Evolutionary conservation across 2,329 filamentous ascomycete genomes (phyloP).

Genomic region (Colletotrichum trifolii): DNA sequence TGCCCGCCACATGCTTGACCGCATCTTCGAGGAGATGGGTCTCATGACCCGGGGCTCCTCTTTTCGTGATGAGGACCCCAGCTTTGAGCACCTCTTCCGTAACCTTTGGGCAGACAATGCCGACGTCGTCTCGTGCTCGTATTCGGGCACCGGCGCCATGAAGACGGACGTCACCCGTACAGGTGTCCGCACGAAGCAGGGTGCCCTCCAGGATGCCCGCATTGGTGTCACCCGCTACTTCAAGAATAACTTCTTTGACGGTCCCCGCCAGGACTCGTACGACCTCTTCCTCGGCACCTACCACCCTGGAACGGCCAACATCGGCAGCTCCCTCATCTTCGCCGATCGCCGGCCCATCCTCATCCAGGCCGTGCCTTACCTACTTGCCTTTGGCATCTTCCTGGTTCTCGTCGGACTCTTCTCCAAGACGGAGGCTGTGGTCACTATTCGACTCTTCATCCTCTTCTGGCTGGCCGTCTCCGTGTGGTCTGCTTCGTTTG

Average conservation of each 20-base stretch:
- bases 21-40: conserved; percentile 87
- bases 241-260: conserved; percentile 94
- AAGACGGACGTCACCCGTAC: conserved; percentile 99
- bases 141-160: conserved; percentile 95
- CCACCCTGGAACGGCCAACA: conserved; percentile 76
- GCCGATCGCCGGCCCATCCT: conserved; percentile 85
- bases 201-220: conserved; percentile 85
- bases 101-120: conserved; percentile 99
- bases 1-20: conserved; percentile 86
- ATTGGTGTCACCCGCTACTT: conserved; percentile 92
- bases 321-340: conserved; percentile 81
- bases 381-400: conserved; percentile 87
- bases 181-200: conserved; percentile 85
- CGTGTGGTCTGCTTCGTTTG: conserved; percentile 79
- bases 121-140: conserved; percentile 90
- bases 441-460: conserved; percentile 85
- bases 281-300: conserved; percentile 93
- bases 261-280: conserved; percentile 93
- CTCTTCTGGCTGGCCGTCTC: conserved; percentile 80
- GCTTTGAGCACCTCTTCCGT: conserved; percentile 91
- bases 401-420: conserved; percentile 81
- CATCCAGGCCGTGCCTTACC: conserved; percentile 93
- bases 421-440: conserved; percentile 77
- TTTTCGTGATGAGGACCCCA: conserved; percentile 79
- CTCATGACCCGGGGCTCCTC: conserved; percentile 80